Percentiles rank a stretch among this genome's conserved stretches.
These are phyloP conservation scores for Prunus salicina DNA, from an alignment of 306 rosid species.

Conservation along the genomic window DNA sequence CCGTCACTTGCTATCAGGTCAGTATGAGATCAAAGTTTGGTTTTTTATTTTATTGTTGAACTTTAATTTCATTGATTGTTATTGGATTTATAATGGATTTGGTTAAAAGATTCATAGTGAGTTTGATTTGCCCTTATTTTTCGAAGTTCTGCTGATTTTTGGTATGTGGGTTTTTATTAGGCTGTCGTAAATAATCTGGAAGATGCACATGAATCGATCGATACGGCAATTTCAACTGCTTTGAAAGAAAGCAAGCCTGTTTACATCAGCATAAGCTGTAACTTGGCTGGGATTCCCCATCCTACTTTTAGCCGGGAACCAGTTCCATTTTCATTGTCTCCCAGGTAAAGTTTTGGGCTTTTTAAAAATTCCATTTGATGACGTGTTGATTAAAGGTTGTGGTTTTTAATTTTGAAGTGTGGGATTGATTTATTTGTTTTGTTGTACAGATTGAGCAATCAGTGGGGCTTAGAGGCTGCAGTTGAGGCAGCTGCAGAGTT, in stretches of 20 bases:
- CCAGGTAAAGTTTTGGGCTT: conserved; percentile 36
- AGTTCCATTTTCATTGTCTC: conserved; percentile 60
- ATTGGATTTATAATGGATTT: background rate
- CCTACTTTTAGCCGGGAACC: conserved; percentile 76
- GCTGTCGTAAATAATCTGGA: conserved; percentile 77
- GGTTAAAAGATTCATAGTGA: background rate
- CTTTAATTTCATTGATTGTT: background rate
- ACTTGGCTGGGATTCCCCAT: conserved; percentile 71
- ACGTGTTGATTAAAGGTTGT: background rate
- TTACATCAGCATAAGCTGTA: conserved; percentile 79
- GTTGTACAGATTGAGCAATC: conserved; percentile 56
- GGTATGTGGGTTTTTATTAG: conserved; percentile 33
- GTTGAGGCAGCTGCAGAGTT: conserved; percentile 74
- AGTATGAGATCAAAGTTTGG: background rate
- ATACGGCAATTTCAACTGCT: conserved; percentile 74
- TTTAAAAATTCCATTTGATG: background rate
- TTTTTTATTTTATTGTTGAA: background rate
- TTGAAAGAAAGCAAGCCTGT: conserved; percentile 92
- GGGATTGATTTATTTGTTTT: background rate
- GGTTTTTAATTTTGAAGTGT: background rate
- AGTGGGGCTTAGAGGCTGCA: conserved; percentile 67
- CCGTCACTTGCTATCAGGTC: conserved; percentile 88
- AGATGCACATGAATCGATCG: conserved; percentile 83
- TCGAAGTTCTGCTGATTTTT: background rate
- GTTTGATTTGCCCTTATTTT: background rate